These are phyloP conservation scores for Backusella australiensis DNA, from an alignment of 192 early-diverging fungal species.

Conservation along the genomic window DNA sequence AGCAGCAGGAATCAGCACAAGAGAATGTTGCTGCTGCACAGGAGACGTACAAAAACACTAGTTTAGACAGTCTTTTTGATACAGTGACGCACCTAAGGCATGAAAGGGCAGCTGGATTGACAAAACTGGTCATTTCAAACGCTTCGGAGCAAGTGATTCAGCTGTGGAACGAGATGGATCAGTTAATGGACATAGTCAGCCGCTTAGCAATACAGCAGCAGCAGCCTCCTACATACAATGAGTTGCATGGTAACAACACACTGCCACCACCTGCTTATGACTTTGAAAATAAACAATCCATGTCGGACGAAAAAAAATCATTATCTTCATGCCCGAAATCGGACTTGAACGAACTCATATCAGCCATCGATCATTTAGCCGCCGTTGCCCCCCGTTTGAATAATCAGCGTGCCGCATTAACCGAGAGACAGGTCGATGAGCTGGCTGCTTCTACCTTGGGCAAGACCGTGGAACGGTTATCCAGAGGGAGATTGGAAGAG, in stretches of 20 bases:
- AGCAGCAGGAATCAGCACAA: conserved; percentile 20
- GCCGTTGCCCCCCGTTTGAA: conserved; percentile 47
- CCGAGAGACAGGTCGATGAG: conserved; percentile 38
- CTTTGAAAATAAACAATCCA: conserved; percentile 9
- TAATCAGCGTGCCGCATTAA: conserved; percentile 54
- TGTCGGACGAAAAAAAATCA: background rate
- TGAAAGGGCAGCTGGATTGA: background rate
- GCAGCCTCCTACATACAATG: conserved; percentile 23
- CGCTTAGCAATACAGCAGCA: background rate
- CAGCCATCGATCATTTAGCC: conserved; percentile 51
- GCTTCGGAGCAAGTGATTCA: background rate
- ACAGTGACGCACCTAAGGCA: background rate
- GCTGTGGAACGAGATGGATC: conserved; percentile 42
- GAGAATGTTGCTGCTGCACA: background rate
- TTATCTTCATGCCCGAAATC: background rate
- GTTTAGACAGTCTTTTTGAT: background rate
- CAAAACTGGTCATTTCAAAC: background rate
- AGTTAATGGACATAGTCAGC: conserved; percentile 34
- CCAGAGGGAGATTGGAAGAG: conserved; percentile 38
- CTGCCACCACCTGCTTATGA: background rate
- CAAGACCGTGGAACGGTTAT: conserved; percentile 43
- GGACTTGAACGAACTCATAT: conserved; percentile 52
- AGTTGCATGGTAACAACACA: background rate
- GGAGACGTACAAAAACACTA: background rate
- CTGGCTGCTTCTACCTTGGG: conserved; percentile 44